phyloP scores from a whole-genome alignment of 2,329 filamentous ascomycete species.

The Cadophora sp. region DNA sequence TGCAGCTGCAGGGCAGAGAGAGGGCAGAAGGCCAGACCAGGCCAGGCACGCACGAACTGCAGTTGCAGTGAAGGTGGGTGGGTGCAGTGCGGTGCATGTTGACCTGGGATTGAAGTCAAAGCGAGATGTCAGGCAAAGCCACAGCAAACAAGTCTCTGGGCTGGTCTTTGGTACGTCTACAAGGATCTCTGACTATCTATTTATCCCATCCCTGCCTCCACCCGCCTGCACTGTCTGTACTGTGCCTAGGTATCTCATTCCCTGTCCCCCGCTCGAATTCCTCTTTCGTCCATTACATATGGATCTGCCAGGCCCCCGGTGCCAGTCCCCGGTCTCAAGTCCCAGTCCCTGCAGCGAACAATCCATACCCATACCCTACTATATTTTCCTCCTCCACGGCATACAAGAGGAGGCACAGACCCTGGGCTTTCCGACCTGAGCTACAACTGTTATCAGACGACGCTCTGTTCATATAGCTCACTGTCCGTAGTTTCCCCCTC shows the following conservation, averaged over 20 bases:
- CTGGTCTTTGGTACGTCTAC: constrained; percentile 28
- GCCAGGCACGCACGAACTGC: too few relatives aligned
- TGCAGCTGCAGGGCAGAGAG: too few relatives aligned
- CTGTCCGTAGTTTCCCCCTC: constrained; percentile 34
- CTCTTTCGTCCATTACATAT: not conserved
- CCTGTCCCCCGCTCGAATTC: not conserved
- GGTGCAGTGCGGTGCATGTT: too few relatives aligned
- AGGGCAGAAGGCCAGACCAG: too few relatives aligned
- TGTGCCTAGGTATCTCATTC: not conserved
- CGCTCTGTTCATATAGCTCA: constrained; percentile 17
- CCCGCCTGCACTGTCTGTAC: not conserved
- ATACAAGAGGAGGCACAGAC: constrained; percentile 17
- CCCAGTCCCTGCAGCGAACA: constrained; percentile 6
- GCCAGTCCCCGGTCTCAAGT: not conserved
- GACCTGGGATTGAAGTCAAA: too few relatives aligned
- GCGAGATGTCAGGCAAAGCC: constrained; percentile 21
- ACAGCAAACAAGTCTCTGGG: constrained; percentile 18
- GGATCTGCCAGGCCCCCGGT: not conserved
- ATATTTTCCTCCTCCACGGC: constrained; percentile 7
- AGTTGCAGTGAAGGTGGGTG: too few relatives aligned
- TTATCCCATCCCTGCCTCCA: not conserved
- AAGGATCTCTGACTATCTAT: not conserved
- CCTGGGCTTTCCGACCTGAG: constrained; percentile 12
- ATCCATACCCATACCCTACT: constrained; percentile 11
- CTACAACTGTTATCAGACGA: constrained; percentile 14